These are phyloP conservation scores for Coelastrella sp. DNA, from an alignment of 139 green algal genomes.

Conservation along the genomic window DNA sequence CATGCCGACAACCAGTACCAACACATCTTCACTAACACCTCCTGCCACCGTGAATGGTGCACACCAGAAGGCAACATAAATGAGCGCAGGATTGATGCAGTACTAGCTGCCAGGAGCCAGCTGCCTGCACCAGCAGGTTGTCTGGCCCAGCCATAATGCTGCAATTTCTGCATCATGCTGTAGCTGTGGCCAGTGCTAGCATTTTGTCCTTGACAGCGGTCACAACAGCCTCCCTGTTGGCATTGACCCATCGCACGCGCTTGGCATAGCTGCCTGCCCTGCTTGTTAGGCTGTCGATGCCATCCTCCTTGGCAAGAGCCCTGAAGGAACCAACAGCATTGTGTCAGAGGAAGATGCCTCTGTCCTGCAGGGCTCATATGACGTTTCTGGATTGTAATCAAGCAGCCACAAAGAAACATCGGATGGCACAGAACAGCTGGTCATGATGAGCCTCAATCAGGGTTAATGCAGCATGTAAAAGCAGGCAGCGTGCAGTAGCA, in stretches of 20 bases:
- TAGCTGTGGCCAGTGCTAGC: conserved; percentile 6
- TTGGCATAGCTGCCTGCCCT: conserved; percentile 65
- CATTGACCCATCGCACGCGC: conserved; percentile 65
- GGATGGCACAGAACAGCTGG: not conserved
- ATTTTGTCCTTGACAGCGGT: conserved; percentile 43
- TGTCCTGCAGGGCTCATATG: too few species aligned
- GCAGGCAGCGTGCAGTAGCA: not conserved
- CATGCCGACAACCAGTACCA: too few species aligned
- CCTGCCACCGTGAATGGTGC: not conserved
- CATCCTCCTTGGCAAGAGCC: conserved; percentile 59
- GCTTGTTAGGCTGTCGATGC: conserved; percentile 59
- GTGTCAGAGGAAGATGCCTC: too few species aligned
- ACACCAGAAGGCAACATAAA: too few species aligned
- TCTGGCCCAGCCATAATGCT: too few species aligned
- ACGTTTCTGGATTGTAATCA: too few species aligned
- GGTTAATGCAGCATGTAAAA: not conserved
- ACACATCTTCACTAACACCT: too few species aligned
- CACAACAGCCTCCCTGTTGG: conserved; percentile 52
- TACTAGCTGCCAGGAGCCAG: too few species aligned
- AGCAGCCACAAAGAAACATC: too few species aligned
- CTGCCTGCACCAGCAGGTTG: too few species aligned
- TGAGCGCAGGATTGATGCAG: too few species aligned
- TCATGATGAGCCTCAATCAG: not conserved
- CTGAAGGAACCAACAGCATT: conserved; percentile 16
- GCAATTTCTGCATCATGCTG: not conserved